Evolutionary conservation across 257 asterid genomes (phyloP), one percentile per base, ranked within the genome.

Genomic region (Schizonepeta tenuifolia): DNA sequence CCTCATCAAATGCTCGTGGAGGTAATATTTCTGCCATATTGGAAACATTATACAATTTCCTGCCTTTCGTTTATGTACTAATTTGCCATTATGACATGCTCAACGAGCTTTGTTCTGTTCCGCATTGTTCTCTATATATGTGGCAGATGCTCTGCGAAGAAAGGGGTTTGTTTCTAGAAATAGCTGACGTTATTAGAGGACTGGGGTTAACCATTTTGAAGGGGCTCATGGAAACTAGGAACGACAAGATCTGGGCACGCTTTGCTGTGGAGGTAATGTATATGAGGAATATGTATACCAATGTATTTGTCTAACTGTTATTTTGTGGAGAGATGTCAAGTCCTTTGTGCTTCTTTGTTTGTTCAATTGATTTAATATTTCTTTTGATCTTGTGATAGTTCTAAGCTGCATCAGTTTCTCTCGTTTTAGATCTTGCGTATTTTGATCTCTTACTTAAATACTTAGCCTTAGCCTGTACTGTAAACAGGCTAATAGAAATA

Each of bases 1-100:
- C 98, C 97, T 54, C 90, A 95, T 41, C 98, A 90, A 83, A 89
- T 93, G 98, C 91, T 90, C 18, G 92, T 93, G 14, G 97, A 93
- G 95, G 97, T 90, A 83, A 28, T 24, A 21, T n/a, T 22, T 73
- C 62, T 63, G 11, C 50, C 17, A 35, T 46, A 51, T 24, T 62
- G 65, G 5, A 54, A 33, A 57, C 51, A 62, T 51, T 65, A 47
- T 24, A 6, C 43, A 22, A 0, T n/a, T 11, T 28, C 14, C 61
- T 9, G 35, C 41, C 54, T 33, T 33, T 24, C 21, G 9, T 11
- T 71, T 12, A 6, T 22, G 41, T 15, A 14, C 40, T n/a, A 12
- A 51, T n/a, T 51, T 56, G 8, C 38, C 51, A 41, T 21, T 38
- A 5, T 70, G 9, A 51, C 35, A 66, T 65, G 43, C 69, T 62